Conservation (phyloP, 176 grass and related monocot species). For the Lolium multiflorum region DNA sequence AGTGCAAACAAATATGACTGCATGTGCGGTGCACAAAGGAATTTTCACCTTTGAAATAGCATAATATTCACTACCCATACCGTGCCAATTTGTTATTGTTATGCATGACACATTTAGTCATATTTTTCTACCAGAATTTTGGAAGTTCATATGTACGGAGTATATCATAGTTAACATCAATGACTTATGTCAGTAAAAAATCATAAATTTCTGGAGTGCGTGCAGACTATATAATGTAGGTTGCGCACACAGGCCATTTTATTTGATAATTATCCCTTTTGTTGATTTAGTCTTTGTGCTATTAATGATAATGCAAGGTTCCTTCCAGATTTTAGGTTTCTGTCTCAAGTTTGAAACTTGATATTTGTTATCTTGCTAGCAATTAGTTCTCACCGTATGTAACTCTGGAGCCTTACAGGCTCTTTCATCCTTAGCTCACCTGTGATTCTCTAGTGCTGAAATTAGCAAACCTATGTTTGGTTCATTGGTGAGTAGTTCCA, state of each 20-base stretch:
- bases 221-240: not conserved
- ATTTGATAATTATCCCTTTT: too few relatives aligned
- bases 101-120: not conserved
- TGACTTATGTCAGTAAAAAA: too few relatives aligned
- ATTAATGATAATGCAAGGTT: too few relatives aligned
- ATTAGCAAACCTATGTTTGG: not conserved
- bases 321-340: too few relatives aligned
- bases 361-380: too few relatives aligned
- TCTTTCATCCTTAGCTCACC: too few relatives aligned
- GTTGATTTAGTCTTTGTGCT: too few relatives aligned
- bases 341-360: too few relatives aligned
- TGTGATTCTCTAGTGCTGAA: not conserved
- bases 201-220: not conserved
- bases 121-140: not conserved
- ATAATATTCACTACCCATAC: not conserved
- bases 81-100: not conserved
- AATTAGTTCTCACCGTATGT: too few relatives aligned
- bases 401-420: too few relatives aligned
- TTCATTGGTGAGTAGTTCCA: not conserved
- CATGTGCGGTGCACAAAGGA: not conserved
- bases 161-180: too few relatives aligned
- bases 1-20: not conserved
- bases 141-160: not conserved
- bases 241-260: not conserved
- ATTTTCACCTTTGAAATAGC: not conserved